These are phyloP conservation scores for Eustoma russellianum DNA, from an alignment of 257 asterid genomes.

Conservation along the genomic window DNA sequence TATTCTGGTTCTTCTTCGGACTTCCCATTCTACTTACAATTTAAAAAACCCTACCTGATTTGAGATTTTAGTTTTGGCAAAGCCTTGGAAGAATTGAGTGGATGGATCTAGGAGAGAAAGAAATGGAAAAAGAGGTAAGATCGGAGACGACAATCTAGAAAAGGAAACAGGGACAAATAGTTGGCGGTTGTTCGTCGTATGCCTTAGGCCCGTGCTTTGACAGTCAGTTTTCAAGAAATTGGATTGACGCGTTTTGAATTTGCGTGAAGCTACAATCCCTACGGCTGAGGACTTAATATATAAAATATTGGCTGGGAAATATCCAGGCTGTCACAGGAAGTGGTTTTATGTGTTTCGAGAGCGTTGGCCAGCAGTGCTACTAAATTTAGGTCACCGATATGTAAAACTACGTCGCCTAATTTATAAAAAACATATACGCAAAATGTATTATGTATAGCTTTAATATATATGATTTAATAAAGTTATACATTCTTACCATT, in stretches of 20 bases:
- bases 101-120: slow-evolving; percentile 1
- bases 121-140: neutral
- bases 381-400: too few relatives aligned
- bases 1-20: slow-evolving; percentile 21
- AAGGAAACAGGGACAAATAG: slow-evolving; percentile 12
- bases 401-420: too few relatives aligned
- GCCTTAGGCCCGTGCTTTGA: neutral
- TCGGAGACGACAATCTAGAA: neutral
- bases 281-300: too few relatives aligned
- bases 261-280: neutral
- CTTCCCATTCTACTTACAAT: slow-evolving; percentile 17
- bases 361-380: too few relatives aligned
- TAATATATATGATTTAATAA: too few relatives aligned
- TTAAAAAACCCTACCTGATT: slow-evolving; percentile 3
- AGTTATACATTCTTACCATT: too few relatives aligned
- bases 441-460: too few relatives aligned
- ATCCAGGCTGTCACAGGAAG: too few relatives aligned
- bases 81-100: neutral
- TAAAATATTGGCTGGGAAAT: too few relatives aligned
- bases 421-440: too few relatives aligned
- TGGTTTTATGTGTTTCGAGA: too few relatives aligned
- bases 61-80: neutral
- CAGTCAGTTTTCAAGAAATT: neutral
- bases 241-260: neutral
- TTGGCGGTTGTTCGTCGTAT: slow-evolving; percentile 11